These are phyloP conservation scores for Eucalyptus pauciflora DNA, from an alignment of 345 rosid species.

Conservation along the genomic window DNA sequence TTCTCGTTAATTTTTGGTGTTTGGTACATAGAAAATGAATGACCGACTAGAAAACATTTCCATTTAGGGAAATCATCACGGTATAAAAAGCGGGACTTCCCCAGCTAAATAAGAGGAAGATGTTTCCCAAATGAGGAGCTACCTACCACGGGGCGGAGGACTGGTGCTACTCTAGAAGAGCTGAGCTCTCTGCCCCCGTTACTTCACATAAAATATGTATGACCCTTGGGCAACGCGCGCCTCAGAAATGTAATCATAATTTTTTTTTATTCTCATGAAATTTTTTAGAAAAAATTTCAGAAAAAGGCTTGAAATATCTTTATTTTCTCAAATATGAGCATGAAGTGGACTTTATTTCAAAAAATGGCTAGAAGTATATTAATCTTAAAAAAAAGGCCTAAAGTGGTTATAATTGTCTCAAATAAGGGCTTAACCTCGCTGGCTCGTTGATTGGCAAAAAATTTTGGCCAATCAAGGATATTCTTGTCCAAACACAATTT, in stretches of 20 bases:
- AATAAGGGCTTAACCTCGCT: no score
- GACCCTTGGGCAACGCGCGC: neutral
- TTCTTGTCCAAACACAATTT: no score
- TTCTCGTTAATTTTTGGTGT: neutral
- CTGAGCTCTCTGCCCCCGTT: neutral
- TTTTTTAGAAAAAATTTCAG: neutral
- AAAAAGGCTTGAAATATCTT: no score
- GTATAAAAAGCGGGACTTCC: neutral
- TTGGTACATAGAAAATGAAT: neutral
- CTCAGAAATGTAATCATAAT: neutral
- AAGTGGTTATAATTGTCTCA: no score
- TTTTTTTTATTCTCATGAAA: neutral
- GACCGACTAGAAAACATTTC: neutral
- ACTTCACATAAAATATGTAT: neutral
- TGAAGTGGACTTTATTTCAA: fast-evolving
- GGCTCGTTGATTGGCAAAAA: no score
- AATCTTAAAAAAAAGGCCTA: no score
- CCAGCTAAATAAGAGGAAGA: neutral
- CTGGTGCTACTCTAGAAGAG: neutral
- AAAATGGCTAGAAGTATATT: no score
- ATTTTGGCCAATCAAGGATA: fast-evolving
- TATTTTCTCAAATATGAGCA: no score
- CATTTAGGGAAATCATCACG: neutral
- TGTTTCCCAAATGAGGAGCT: neutral
- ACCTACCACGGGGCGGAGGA: neutral